A percentile compares a stretch with the other conserved stretches of the same genome.
phyloP scores from a whole-genome alignment of 306 rosid genomes.

The Lagenaria siceraria region DNA sequence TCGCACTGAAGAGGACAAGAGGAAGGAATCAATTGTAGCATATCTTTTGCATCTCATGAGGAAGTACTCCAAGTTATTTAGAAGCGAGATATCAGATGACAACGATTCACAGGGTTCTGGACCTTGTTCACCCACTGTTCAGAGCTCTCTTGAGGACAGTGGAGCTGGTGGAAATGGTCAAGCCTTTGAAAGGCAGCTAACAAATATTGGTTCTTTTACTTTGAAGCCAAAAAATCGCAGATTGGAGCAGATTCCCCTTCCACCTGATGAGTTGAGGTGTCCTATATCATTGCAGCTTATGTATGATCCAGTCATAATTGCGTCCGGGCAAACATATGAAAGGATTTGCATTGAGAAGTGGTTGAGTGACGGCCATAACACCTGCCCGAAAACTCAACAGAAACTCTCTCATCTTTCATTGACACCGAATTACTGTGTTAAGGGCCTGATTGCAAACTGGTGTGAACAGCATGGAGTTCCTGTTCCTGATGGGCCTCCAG shows the following conservation, averaged over 20 bases:
- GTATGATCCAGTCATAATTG: constrained; percentile 91
- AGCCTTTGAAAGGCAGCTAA: constrained; percentile 68
- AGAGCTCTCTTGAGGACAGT: constrained; percentile 46
- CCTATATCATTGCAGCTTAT: constrained; percentile 93
- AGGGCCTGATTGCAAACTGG: constrained; percentile 91
- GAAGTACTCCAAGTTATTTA: constrained; percentile 88
- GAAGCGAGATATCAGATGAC: constrained; percentile 83
- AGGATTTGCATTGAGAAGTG: constrained; percentile 90
- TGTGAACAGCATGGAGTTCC: constrained; percentile 82
- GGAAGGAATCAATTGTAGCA: constrained; percentile 93
- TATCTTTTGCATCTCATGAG: constrained; percentile 92
- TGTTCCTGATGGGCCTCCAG: constrained; percentile 87
- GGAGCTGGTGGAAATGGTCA: constrained; percentile 46
- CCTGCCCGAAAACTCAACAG: constrained; percentile 92
- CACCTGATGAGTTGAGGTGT: constrained; percentile 95
- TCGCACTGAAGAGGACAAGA: constrained; percentile 82
- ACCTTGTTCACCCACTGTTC: constrained; percentile 92
- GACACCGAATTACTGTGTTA: constrained; percentile 91
- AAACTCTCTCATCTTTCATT: constrained; percentile 63
- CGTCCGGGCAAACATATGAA: constrained; percentile 96
- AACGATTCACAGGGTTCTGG: constrained; percentile 93
- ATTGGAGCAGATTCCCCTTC: constrained; percentile 52
- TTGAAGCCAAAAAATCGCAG: constrained; percentile 42
- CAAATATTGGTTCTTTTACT: constrained; percentile 59
- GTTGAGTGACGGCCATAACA: constrained; percentile 79